Conservation (phyloP, 2,329 filamentous ascomycete species). For the Aureobasidium sp. region DNA sequence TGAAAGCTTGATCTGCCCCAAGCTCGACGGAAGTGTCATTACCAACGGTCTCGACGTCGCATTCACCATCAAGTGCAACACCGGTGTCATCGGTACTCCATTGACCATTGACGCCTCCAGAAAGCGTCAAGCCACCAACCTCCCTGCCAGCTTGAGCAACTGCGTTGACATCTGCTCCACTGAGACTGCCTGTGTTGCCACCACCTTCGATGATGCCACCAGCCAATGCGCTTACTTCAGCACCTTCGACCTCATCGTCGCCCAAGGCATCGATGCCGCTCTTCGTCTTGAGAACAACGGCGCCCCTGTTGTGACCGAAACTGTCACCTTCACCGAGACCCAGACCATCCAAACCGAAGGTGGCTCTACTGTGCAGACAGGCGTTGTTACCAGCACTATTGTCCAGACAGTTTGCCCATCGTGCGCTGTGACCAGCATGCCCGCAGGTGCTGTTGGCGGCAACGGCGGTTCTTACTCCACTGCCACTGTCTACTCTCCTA, state of each 20-base stretch:
- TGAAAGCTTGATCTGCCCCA: constrained; percentile 4
- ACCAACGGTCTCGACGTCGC: not conserved
- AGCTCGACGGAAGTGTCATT: not conserved
- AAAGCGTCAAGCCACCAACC: constrained; percentile 6
- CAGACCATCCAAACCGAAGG: constrained; percentile 18
- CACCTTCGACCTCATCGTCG: not conserved
- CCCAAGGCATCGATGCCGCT: not conserved
- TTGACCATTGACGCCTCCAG: not conserved
- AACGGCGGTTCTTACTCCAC: not conserved
- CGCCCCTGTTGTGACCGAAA: not conserved
- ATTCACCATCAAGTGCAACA: not conserved
- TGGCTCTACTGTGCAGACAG: constrained; percentile 11
- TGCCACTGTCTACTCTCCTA: constrained; percentile 8
- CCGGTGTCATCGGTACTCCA: not conserved
- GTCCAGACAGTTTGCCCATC: not conserved
- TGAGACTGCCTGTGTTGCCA: not conserved
- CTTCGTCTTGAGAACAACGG: not conserved
- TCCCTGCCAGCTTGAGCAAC: not conserved
- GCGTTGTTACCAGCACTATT: not conserved
- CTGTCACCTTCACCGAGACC: not conserved
- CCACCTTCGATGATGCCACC: not conserved
- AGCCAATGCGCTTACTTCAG: constrained; percentile 3
- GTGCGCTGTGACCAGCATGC: not conserved
- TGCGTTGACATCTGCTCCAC: constrained; percentile 10
- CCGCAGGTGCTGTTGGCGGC: not conserved